Evolutionary conservation across 345 rosid genomes (phyloP), one percentile per base, ranked within the genome.

Genomic region (Arabis alpina): DNA sequence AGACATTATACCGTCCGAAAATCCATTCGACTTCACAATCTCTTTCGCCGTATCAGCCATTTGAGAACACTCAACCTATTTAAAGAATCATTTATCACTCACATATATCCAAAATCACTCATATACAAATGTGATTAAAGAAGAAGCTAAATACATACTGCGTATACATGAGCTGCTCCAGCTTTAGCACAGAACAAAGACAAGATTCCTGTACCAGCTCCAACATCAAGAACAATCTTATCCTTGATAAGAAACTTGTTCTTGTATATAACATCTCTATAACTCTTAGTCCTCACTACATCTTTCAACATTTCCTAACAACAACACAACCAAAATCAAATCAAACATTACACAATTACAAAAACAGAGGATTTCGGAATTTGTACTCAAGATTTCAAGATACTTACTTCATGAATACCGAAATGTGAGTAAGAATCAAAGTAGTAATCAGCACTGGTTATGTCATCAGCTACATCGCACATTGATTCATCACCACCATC

Each of bases 341-440:
- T 43, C 37, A 57, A 49, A 44, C 10, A 48, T 6, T 6, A 19
- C 13, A 34, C 4, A 15, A 11, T 11, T 1, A 39, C 51, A 61
- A 52, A 52, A 70, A 28, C 30, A 59, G 12, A 48, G 28, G 64
- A 9, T 53, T 8, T 37, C 16, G 1, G 23, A 19, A 19, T 19
- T 19, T 19, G 23, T 23, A 56, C 14, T 61, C 54, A 68, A 76
- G 41, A 57, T 5, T 55, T 73, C 81, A 45, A 67, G 70, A 61
- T 59, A 82, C 97, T 86, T 85, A 94, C 99, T 89, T 94, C 99
- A 61, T 94, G 99, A 83, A 91, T 94, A 63, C 98, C 98, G 53
- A 92, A 92, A 80, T 92, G 98, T 34, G 98, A 88, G 78, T 92
- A 90, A 10, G 96, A 92, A 68, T 92, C 96, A 76, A 92, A 92